Evolutionary conservation across 2,329 filamentous ascomycete species (phyloP), one percentile per base, ranked within the genome.

Genomic region (Orbilia blumenaviensis): DNA sequence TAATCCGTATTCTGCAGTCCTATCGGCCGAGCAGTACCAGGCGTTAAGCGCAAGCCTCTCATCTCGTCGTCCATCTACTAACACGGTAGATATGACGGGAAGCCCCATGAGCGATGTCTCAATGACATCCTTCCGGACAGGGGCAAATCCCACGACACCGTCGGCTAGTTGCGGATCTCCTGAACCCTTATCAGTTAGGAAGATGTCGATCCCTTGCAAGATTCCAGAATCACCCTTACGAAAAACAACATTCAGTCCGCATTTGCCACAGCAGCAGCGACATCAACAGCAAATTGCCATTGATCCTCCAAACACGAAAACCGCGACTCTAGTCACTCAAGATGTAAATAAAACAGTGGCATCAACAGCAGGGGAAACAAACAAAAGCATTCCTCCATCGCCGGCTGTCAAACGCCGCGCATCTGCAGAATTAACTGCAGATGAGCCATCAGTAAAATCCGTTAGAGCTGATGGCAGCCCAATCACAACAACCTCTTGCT

Each of bases 1-100:
- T 9, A 46, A 34, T 18, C 48, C 50, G 12, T 66, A 61, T 6
- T 60, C 62, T 2, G 25, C 71, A 2, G 38, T 44, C 1, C 38
- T 66, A 9, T 32, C 72, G 3, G 38, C 58, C 3, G 72, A 66
- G 14, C 72, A 76, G 36, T 69, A 41, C 16, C 41, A 76, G 16
- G 41, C 29, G 0, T 14, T 69, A 36, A 66, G 58, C 36, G 38
- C 48, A 34, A 48, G 0, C 6, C n/a, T 76, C 3, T 2, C 72
- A 8, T 1, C 9, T 2, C 18, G 52, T 18, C 56, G 42, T 34
- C 25, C 16, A 21, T 16, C 44, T 4, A 32, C 38, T 4, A 36
- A 9, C 2, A 9, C 18, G 25, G 18, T 3, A 10, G 50, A 60
- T 0, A 44, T 29, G 21, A 21, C 8, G 10, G 38, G 58, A 6